Conservation (phyloP, 257 asterid genomes). For the Nicotiana noctiflora region DNA sequence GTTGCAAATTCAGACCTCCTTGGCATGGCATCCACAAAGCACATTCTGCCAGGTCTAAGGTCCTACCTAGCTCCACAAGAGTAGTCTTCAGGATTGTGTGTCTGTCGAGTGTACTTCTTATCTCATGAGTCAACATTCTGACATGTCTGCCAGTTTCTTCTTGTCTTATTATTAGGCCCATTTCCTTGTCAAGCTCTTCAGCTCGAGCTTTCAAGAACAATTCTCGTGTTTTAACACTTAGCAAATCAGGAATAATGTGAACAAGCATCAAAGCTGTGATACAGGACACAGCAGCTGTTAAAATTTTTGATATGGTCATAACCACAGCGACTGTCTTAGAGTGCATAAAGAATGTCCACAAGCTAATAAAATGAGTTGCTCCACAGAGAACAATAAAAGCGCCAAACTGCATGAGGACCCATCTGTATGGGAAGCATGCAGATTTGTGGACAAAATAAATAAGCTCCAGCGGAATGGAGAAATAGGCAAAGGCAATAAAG, state of each 20-base stretch:
- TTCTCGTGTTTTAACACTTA: conserved; percentile 55
- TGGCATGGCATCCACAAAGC: conserved; percentile 76
- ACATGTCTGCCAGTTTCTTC: conserved; percentile 78
- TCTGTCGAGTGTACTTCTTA: conserved; percentile 68
- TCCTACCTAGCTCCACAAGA: conserved; percentile 64
- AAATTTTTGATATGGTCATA: conserved; percentile 53
- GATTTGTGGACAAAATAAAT: conserved; percentile 60
- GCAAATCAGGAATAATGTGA: conserved; percentile 68
- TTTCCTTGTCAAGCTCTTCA: conserved; percentile 66
- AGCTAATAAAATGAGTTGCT: conserved; percentile 61
- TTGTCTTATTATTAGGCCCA: conserved; percentile 63
- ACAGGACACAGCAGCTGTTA: conserved; percentile 66
- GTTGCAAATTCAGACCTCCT: conserved; percentile 49
- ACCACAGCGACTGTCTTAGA: conserved; percentile 57
- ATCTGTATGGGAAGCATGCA: conserved; percentile 65
- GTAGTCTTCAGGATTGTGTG: conserved; percentile 69
- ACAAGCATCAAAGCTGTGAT: conserved; percentile 65
- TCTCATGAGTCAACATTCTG: conserved; percentile 76
- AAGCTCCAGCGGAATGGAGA: conserved; percentile 70
- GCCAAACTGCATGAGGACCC: conserved; percentile 73
- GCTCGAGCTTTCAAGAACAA: conserved; percentile 49
- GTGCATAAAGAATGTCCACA: conserved; percentile 65
- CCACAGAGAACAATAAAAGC: conserved; percentile 72
- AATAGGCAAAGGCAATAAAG: conserved; percentile 63
- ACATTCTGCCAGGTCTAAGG: conserved; percentile 66